Percentiles rank a stretch among this genome's conserved stretches.
phyloP scores from a whole-genome alignment of 23 red algal genomes.

The Chondrus crispus region DNA sequence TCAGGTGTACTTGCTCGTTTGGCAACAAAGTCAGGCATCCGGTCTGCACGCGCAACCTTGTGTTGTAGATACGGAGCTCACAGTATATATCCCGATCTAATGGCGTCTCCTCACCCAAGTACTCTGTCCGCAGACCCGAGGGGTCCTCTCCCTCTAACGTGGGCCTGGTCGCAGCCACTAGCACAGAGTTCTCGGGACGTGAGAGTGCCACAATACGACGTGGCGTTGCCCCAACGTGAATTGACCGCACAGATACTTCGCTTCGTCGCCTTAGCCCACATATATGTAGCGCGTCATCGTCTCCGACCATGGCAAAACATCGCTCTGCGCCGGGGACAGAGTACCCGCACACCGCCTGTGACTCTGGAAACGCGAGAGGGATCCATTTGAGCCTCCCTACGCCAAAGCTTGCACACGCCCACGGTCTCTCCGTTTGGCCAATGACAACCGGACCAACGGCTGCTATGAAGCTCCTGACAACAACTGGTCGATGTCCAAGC shows the following conservation, averaged over 20 bases:
- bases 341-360: conserved; percentile 38
- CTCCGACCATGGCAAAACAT: conserved; percentile 35
- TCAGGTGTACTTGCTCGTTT: conserved; percentile 35
- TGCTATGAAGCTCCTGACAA: neutral
- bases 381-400: conserved; percentile 37
- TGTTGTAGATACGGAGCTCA: neutral
- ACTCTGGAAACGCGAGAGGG: conserved; percentile 54
- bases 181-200: conserved; percentile 2
- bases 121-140: neutral
- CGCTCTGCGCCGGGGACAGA: conserved; percentile 47
- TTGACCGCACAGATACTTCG: conserved; percentile 50
- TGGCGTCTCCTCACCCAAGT: no score
- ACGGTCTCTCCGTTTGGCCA: conserved; percentile 45
- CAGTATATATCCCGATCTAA: no score
- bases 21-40: neutral
- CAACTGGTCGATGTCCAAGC: conserved; percentile 47
- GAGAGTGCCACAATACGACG: conserved; percentile 12
- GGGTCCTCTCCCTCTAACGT: neutral
- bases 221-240: conserved; percentile 40
- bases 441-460: conserved; percentile 29
- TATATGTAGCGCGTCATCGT: conserved; percentile 37
- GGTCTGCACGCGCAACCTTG: neutral
- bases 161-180: conserved; percentile 18
- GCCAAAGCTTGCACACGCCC: conserved; percentile 48
- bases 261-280: conserved; percentile 23